Base-by-base conservation (phyloP, 306 rosid genomes). In the Glycine soja region DNA sequence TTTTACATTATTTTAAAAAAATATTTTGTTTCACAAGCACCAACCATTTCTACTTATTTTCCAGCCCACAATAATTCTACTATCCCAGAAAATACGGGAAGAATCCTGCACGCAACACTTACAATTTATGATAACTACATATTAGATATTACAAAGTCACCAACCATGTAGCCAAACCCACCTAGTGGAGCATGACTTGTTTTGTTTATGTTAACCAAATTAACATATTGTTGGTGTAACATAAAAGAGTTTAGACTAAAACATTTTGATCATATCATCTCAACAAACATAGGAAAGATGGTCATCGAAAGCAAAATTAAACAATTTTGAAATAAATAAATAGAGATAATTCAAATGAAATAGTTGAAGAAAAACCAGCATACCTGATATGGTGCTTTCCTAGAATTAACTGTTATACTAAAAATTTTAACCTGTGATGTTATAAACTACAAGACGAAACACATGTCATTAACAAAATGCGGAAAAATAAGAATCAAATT, bases 1-100 rank as follows among this genome's bases (percentile, higher is more conserved):
- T n/a, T n/a, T n/a, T n/a, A n/a, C n/a, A n/a, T n/a, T n/a, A n/a
- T n/a, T n/a, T n/a, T n/a, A n/a, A n/a, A n/a, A n/a, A n/a, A n/a
- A n/a, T n/a, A n/a, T n/a, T n/a, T n/a, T n/a, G n/a, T n/a, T n/a
- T n/a, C n/a, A n/a, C n/a, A n/a, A n/a, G n/a, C n/a, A n/a, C n/a
- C n/a, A n/a, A n/a, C n/a, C n/a, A n/a, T n/a, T n/a, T n/a, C n/a
- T n/a, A n/a, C n/a, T n/a, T n/a, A n/a, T n/a, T n/a, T n/a, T n/a
- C n/a, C n/a, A n/a, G n/a, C n/a, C n/a, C n/a, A n/a, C n/a, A n/a
- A n/a, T n/a, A n/a, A n/a, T n/a, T n/a, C n/a, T n/a, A n/a, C n/a
- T n/a, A n/a, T 95, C 99, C 99, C 98, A 95, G 75, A 95, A 95
- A 77, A 93, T 93, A 56, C 98, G 98, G 62, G 98, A 87, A 76